Evolutionary conservation across 2,329 filamentous ascomycete genomes (phyloP).

Genomic region (Pseudogymnoascus sp.): DNA sequence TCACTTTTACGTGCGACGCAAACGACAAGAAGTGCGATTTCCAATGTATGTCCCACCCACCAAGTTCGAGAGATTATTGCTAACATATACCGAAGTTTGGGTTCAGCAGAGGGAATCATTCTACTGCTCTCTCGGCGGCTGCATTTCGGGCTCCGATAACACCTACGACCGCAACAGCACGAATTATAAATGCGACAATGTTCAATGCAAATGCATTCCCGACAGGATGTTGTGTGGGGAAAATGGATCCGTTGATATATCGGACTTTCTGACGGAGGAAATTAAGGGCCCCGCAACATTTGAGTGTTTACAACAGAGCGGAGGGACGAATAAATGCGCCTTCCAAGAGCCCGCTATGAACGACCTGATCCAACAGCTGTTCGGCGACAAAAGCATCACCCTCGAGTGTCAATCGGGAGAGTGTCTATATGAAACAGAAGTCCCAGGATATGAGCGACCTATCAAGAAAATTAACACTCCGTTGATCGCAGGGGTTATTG

Average conservation of each 20-base stretch:
- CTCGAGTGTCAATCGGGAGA: constrained; percentile 79
- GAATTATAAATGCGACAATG: constrained; percentile 72
- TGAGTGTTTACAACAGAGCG: constrained; percentile 58
- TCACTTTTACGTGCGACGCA: constrained; percentile 84
- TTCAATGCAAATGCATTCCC: constrained; percentile 79
- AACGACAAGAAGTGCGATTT: constrained; percentile 77
- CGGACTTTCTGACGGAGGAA: constrained; percentile 71
- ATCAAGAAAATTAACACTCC: constrained; percentile 96
- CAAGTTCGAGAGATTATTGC: not conserved
- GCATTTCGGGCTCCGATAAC: constrained; percentile 62
- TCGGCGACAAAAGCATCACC: constrained; percentile 84
- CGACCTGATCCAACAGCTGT: constrained; percentile 75
- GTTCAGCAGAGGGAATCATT: constrained; percentile 91
- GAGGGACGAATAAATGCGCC: constrained; percentile 56
- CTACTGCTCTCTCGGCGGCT: constrained; percentile 83
- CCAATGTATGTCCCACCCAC: constrained; percentile 57
- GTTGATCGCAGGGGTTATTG: constrained; percentile 88
- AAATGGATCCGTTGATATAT: constrained; percentile 82
- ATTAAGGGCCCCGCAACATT: constrained; percentile 88
- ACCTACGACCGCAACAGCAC: constrained; percentile 69
- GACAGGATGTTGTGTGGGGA: constrained; percentile 92
- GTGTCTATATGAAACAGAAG: constrained; percentile 85
- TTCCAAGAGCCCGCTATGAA: constrained; percentile 94
- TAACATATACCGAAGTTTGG: constrained; percentile 58
- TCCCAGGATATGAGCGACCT: constrained; percentile 81